Base-by-base conservation (phyloP, 495 filamentous ascomycete genomes). In the Tuber indicum region DNA sequence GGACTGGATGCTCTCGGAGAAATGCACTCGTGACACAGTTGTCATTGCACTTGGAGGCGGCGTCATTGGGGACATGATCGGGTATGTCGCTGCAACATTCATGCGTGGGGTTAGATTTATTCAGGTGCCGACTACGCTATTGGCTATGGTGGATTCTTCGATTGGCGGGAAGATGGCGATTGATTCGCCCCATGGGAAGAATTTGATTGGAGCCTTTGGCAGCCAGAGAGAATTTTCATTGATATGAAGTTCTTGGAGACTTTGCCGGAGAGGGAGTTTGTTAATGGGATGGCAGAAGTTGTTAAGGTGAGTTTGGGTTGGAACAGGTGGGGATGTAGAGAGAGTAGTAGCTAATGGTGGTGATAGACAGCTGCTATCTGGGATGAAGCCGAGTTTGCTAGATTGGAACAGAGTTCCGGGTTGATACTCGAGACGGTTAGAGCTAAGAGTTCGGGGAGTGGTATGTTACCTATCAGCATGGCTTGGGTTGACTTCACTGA, bases 81-180 rank as follows among this genome's bases (percentile, higher is more conserved):
- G 96, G 73, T 99, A 97, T 85, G 92, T 98, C 39, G 96, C 96
- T 39, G 92, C 96, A 62, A 99, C 96, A 72, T 99, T 98, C 86
- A 99, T 98, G 94, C 90, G 96, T 76, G 96, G 96, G 70, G 92
- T 99, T 71, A 92, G 92, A 80, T 97, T 96, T 85, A 93, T 97
- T 47, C 96, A 99, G 86, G 94, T 98, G 73, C 96, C 96, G 3
- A 98, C 96, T 62, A 97, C 94, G 0, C 87, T 99, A 52, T 89
- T 99, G 75, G 89, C 96, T 76, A 99, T 99, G 96, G 96, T 99
- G 32, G 96, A 99, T 86, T 98, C 94, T 45, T 97, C 94, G 66
- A 97, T 99, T 84, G 96, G 96, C 74, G 96, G 96, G 70, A 99
- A 99, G 88, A 98, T 96, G 23, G 96, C 96, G 73, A 98, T 99